Percentiles rank a stretch among this genome's conserved stretches.
Evolutionary conservation across 306 rosid genomes (phyloP).

Genomic region (Malus asiatica): DNA sequence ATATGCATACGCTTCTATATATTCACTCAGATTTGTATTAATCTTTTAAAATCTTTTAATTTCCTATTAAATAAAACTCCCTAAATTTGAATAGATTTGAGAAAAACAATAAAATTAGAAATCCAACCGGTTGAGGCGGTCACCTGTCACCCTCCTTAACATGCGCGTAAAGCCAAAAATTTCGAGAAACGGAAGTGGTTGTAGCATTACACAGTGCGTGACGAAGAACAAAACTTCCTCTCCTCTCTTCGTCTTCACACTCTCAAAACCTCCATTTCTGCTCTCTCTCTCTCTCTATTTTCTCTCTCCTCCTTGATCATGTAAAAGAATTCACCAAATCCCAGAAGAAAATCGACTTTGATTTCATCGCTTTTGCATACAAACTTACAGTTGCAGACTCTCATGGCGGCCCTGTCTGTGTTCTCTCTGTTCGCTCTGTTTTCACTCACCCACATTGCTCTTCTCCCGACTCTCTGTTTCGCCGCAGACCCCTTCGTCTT

Average conservation of each 20-base stretch:
- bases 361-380: not conserved
- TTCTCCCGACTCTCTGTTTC: conserved; percentile 37
- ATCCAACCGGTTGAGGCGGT: conserved; percentile 1
- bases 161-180: not conserved
- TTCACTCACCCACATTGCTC: conserved; percentile 29
- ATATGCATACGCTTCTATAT: too few relatives aligned
- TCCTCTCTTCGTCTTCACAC: not conserved
- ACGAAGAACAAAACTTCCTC: not conserved
- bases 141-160: not conserved
- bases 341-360: not conserved
- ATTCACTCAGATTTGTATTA: too few relatives aligned
- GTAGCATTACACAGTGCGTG: not conserved
- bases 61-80: too few relatives aligned
- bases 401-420: conserved; percentile 29
- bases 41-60: too few relatives aligned
- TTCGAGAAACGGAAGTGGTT: not conserved
- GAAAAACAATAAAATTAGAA: not conserved
- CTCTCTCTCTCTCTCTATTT: not conserved
- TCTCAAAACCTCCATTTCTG: not conserved
- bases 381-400: not conserved
- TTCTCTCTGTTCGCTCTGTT: conserved; percentile 30
- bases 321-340: not conserved
- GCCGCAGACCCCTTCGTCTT: conserved; percentile 54
- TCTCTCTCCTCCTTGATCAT: not conserved
- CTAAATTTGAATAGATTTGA: too few relatives aligned